Base-by-base conservation (phyloP, 495 filamentous ascomycete genomes). In the Parachaetomium inaequale region DNA sequence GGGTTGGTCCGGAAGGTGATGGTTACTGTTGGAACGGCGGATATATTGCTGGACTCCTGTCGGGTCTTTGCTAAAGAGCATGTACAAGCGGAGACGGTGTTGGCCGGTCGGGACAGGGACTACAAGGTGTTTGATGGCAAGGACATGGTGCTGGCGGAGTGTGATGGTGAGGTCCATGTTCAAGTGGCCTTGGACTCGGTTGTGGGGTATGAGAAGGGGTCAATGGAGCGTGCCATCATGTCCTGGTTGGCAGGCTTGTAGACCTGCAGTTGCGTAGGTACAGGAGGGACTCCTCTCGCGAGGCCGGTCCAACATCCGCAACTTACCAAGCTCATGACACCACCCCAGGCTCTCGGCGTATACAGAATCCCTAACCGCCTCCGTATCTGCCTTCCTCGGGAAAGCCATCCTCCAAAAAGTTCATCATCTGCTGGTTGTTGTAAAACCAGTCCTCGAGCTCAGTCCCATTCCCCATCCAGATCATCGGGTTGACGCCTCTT, bases 401-500 rank as follows among this genome's bases (percentile, higher is more conserved):
- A 12, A 83, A 55, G 63, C 85, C 83, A 61, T 83, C 82, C 62
- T 87, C 83, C 47, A 87, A 58, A 46, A 88, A 64, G 0, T 80
- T 80, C 78, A 87, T 79, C 76, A 88, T 84, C 61, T 86, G 82
- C 61, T 83, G 79, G 65, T 85, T 85, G 3, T 84, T 83, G 29
- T 82, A 85, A 59, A 85, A 87, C 85, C 85, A 87, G 62, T 85
- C 85, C 25, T 82, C 83, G n/a, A 87, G 65, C 59, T 84, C 78
- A 29, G 74, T 70, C 12, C 72, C 79, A 75, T 61, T 65, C 6
- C 62, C 66, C 66, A 65, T 66, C 68, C 52, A 69, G 46, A 61
- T 65, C 66, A 53, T 66, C 50, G 65, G 68, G 45, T 62, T 71
- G 38, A 58, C 69, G 29, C 36, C 63, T 32, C 29, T 32, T 31